Evolutionary conservation across 306 rosid species (phyloP), one percentile per base, ranked within the genome.

Genomic region (Cucurbita pepo): DNA sequence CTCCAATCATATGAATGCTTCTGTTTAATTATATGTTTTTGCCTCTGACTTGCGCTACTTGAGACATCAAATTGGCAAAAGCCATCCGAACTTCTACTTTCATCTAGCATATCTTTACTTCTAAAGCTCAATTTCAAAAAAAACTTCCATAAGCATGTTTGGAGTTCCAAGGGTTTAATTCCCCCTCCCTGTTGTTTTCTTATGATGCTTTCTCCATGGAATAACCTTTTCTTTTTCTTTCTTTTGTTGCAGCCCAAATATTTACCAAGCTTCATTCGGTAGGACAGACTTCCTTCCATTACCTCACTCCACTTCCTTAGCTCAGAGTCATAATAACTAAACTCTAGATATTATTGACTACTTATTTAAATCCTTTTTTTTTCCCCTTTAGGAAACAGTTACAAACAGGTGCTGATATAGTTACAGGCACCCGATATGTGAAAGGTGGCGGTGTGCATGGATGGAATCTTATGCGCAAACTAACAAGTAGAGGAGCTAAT

Each of bases 391-490:
- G 97, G 82, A 91, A 84, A 80, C 97, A 90, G 79, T 72, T 77
- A 76, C 88, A 86, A 78, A 89, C 97, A 64, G 85, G 88, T 78
- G 99, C 99, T 47, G 89, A 85, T 80, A 89, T 94, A 85, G 96
- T 90, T 60, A 89, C 96, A 0, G 99, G 99, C 71, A 94, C 99
- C 66, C 94, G 97, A 53, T 94, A 94, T 83, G 99, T 91, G 71
- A 82, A 78, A 85, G 96, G 89, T 13, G 99, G 99, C 1, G 96
- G 97, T 73, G 96, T 94, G 55, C 96, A 94, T 87, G 99, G 99
- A 76, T 94, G 99, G 99, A 94, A 86, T 86, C 97, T 94, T 67
- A 90, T 94, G 96, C 96, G 97, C 83, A 94, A 94, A 71, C 85
- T 94, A 66, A 94, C 99, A n/a, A 94, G 97, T 78, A 83, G 99